A percentile compares a stretch with the other conserved stretches of the same genome.
Evolutionary conservation across 768 basidiomycete species (phyloP).

Genomic region (Phylloporus sp.): DNA sequence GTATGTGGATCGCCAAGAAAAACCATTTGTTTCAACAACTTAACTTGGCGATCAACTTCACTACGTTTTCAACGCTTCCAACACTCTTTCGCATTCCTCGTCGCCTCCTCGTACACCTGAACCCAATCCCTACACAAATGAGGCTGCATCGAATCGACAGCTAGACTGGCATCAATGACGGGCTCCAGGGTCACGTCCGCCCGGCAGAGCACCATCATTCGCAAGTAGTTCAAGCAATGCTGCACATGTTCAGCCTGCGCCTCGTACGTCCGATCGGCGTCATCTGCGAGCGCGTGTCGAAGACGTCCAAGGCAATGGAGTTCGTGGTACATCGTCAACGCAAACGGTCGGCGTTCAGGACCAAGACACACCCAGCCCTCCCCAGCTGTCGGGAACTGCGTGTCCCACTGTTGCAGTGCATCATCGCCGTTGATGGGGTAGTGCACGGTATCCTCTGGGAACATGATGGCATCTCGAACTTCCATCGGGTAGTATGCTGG

Average conservation of each 20-base stretch:
- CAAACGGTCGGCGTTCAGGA: constrained; percentile 29
- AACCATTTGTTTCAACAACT: too few relatives aligned
- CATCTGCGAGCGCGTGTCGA: constrained; percentile 19
- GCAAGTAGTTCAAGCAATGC: constrained; percentile 48
- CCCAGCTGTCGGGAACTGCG: constrained; percentile 19
- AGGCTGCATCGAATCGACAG: constrained; percentile 21
- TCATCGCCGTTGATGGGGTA: constrained; percentile 24
- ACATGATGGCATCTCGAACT: constrained; percentile 17
- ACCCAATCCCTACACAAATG: constrained; percentile 26
- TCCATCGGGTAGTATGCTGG: constrained; percentile 25
- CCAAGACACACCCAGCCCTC: constrained; percentile 25
- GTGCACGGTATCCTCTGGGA: constrained; percentile 25
- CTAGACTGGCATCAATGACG: constrained; percentile 18
- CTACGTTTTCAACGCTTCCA: constrained; percentile 4
- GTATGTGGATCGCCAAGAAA: too few relatives aligned
- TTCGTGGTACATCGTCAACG: constrained; percentile 36
- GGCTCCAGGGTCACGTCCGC: constrained; percentile 47
- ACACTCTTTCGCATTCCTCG: constrained; percentile 11
- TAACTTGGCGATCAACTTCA: too few relatives aligned
- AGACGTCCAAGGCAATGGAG: constrained; percentile 34
- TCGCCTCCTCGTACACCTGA: constrained; percentile 23
- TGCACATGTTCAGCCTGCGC: constrained; percentile 23
- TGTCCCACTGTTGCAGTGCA: constrained; percentile 17
- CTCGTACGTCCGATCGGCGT: constrained; percentile 14
- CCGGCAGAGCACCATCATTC: constrained; percentile 41